phyloP scores from a whole-genome alignment of 106 monocot species.

The Chionographis japonica region DNA sequence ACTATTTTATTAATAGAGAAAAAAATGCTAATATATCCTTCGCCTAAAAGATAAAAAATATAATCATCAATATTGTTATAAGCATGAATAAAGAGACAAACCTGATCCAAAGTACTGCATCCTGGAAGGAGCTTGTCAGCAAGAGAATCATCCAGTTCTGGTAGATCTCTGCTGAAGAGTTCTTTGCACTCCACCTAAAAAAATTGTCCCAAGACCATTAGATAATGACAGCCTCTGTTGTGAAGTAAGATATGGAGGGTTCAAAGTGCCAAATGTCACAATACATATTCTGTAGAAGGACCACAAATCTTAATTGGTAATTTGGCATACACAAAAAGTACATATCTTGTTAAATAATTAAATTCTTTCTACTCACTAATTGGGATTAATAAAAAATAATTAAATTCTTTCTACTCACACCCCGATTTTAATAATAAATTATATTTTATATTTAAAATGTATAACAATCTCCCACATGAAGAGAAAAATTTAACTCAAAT shows the following conservation, averaged over 20 bases:
- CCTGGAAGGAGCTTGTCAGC: constrained; percentile 86
- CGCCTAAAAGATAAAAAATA: not conserved
- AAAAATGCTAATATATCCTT: not conserved
- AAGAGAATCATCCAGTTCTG: constrained; percentile 77
- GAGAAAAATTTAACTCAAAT: no score
- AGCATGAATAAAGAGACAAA: constrained; percentile 10
- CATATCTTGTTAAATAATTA: no score
- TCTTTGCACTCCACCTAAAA: constrained; percentile 90
- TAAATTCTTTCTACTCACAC: no score
- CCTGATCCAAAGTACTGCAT: constrained; percentile 73
- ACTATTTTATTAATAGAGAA: no score
- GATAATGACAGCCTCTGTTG: not conserved
- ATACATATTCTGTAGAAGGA: no score
- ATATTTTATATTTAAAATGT: no score
- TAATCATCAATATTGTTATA: not conserved
- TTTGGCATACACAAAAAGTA: not conserved
- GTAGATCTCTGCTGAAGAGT: constrained; percentile 85
- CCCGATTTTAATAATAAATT: no score
- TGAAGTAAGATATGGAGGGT: not conserved
- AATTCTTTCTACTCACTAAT: no score
- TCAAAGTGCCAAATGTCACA: no score
- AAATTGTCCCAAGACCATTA: constrained; percentile 1
- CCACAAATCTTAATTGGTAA: not conserved
- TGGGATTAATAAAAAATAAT: no score
- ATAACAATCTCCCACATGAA: no score